Evolutionary conservation across 2,329 filamentous ascomycete species (phyloP), one percentile per base, ranked within the genome.

Genomic region (Chrysoporthe puriensis): DNA sequence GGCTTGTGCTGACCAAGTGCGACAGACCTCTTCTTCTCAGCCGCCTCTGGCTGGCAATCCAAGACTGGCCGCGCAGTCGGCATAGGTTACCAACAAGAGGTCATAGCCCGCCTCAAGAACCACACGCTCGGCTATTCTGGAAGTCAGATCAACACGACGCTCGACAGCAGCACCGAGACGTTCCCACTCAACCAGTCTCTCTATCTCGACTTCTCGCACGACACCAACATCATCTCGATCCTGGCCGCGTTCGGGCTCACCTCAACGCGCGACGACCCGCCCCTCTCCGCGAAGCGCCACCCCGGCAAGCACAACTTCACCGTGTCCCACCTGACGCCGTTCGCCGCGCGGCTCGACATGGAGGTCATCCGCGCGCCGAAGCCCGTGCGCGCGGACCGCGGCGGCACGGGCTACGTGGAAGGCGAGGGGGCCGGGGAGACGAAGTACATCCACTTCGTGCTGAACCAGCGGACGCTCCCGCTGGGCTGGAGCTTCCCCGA

Each of bases 191-290:
- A 93, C 74, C 92, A 94, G 75, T 85, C 82, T 32, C 81, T 94
- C 18, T 93, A 93, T 76, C 86, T 94, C 62, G 91, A 94, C 80
- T 94, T 94, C 76, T 89, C 86, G 18, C 91, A 94, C 76, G 91
- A 94, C 77, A 90, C 89, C 43, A 92, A 91, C 75, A 91, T 92
- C 69, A 82, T 90, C 72, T 85, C 85, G 36, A 86, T 93, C 71
- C 80, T 94, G 4, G 88, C 90, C 0, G 91, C 91, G 0, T 91
- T 94, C 69, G 91, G 91, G 1, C 81, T 94, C 59, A 87, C 80
- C 2, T 91, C 94, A 74, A 93, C 94, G 74, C 58, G 50, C 18
- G 68, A 70, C 54, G 80, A 83, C 1, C 81, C 85, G 26, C 79
- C 85, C 16, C 81, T 93, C 3, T 86, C 88, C 0, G 80, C 84